phyloP scores from a whole-genome alignment of 2,329 filamentous ascomycete species.

The Phyllosticta citrichinensis region DNA sequence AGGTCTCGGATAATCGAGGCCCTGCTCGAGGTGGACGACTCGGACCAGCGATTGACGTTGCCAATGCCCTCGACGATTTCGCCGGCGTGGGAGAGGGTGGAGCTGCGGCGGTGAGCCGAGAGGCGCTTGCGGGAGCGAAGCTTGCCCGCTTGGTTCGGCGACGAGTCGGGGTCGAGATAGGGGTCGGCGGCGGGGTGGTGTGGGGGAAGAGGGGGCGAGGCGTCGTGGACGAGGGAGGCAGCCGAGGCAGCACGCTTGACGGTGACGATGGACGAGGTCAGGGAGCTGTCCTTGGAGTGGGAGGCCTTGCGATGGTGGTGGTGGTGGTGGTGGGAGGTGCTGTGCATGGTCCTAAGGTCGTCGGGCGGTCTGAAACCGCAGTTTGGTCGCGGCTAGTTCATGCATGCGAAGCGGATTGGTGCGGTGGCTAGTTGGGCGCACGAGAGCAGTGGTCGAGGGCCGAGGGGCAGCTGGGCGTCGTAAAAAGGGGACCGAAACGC shows the following conservation, averaged over 20 bases:
- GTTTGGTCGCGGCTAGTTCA: slow-evolving; percentile 10
- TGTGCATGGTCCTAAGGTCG: slow-evolving; percentile 16
- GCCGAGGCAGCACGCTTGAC: slow-evolving; percentile 33
- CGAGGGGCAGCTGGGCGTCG: slow-evolving; percentile 1
- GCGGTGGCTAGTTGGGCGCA: slow-evolving; percentile 7
- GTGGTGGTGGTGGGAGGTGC: slow-evolving; percentile 12
- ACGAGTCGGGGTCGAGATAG: slow-evolving; percentile 1
- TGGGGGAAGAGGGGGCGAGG: slow-evolving; percentile 4
- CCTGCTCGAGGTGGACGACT: slow-evolving; percentile 44
- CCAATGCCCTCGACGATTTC: slow-evolving; percentile 35
- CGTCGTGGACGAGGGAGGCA: slow-evolving; percentile 13
- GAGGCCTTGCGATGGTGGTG: slow-evolving; percentile 23
- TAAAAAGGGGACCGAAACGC: neutral
- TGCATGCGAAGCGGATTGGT: slow-evolving; percentile 8
- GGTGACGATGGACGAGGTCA: slow-evolving; percentile 28
- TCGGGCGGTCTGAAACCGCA: slow-evolving; percentile 12
- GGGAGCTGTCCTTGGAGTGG: slow-evolving; percentile 35
- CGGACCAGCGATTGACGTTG: slow-evolving; percentile 49
- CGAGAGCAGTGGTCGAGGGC: slow-evolving; percentile 4
- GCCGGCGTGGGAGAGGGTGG: slow-evolving; percentile 29
- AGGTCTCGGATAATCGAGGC: slow-evolving; percentile 21
- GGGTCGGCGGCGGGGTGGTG: slow-evolving; percentile 3
- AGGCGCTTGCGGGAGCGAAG: neutral
- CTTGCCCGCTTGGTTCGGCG: slow-evolving; percentile 5
- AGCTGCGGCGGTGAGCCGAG: slow-evolving; percentile 23